Evolutionary conservation across 2,329 filamentous ascomycete genomes (phyloP).

Genomic region (Xylaria multiplex): DNA sequence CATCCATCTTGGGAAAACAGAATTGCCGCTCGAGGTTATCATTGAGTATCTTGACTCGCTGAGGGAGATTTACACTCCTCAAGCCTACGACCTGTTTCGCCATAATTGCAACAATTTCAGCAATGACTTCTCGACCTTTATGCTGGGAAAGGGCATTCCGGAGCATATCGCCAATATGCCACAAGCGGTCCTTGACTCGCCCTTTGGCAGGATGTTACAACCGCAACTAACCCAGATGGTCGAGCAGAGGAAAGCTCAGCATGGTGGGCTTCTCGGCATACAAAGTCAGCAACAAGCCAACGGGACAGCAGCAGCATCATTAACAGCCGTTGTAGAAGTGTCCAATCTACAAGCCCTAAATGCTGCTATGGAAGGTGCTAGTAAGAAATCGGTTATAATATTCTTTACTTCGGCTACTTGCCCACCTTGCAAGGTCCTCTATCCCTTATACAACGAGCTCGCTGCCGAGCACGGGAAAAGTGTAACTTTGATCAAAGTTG

Average conservation of each 20-base stretch:
- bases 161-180: slow-evolving; percentile 87
- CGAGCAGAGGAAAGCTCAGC: slow-evolving; percentile 58
- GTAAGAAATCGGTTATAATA: slow-evolving; percentile 77
- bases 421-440: slow-evolving; percentile 82
- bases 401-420: slow-evolving; percentile 95
- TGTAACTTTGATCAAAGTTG: slow-evolving; percentile 82
- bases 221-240: slow-evolving; percentile 70
- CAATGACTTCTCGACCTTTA: slow-evolving; percentile 89
- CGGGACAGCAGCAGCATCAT: slow-evolving; percentile 34
- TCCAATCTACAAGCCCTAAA: slow-evolving; percentile 70
- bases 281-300: slow-evolving; percentile 50
- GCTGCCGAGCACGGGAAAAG: slow-evolving; percentile 76
- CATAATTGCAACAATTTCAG: slow-evolving; percentile 99
- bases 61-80: slow-evolving; percentile 79
- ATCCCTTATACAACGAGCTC: slow-evolving; percentile 83
- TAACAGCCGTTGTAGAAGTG: slow-evolving; percentile 66
- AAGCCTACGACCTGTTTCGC: slow-evolving; percentile 87
- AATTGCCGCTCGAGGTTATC: slow-evolving; percentile 82
- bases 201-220: slow-evolving; percentile 87
- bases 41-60: slow-evolving; percentile 89
- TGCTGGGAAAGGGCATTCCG: slow-evolving; percentile 89
- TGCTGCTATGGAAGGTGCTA: slow-evolving; percentile 66
- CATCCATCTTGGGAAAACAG: slow-evolving; percentile 78
- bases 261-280: slow-evolving; percentile 64
- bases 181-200: slow-evolving; percentile 83